These are phyloP conservation scores for Pachysolen tannophilus DNA, from an alignment of 805 yeast genomes.

Conservation along the genomic window DNA sequence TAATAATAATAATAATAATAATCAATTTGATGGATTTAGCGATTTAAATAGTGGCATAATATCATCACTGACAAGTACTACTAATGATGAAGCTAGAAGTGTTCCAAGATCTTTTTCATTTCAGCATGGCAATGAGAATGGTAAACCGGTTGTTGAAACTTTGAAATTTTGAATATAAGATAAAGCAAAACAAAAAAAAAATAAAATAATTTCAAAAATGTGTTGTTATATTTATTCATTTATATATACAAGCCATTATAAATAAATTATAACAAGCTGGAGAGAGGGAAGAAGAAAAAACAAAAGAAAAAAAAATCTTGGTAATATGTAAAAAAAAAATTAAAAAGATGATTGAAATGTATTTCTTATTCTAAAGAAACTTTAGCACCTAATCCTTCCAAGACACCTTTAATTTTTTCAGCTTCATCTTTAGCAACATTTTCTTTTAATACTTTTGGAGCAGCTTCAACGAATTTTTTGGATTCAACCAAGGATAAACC, in stretches of 20 bases:
- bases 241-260: not conserved
- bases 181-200: too few species aligned
- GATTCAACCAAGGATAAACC: conserved; percentile 94
- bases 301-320: not conserved
- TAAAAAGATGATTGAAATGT: not conserved
- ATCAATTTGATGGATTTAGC: not conserved
- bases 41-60: not conserved
- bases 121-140: not conserved
- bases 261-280: not conserved
- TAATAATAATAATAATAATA: not conserved
- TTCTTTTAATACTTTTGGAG: conserved; percentile 94
- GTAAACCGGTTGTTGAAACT: not conserved
- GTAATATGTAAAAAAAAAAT: not conserved
- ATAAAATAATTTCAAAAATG: too few species aligned
- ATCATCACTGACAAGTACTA: not conserved
- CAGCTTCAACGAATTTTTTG: conserved; percentile 95
- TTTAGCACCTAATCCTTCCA: conserved; percentile 95
- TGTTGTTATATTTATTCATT: not conserved
- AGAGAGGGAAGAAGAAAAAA: not conserved
- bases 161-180: not conserved
- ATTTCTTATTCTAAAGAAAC: conserved; percentile 76
- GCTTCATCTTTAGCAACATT: conserved; percentile 96
- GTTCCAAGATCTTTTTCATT: not conserved
- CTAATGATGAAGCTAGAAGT: not conserved
- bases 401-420: conserved; percentile 85